Base-by-base conservation (phyloP, 1,284 basidiomycete genomes). In the Macrocystidia cucumis region DNA sequence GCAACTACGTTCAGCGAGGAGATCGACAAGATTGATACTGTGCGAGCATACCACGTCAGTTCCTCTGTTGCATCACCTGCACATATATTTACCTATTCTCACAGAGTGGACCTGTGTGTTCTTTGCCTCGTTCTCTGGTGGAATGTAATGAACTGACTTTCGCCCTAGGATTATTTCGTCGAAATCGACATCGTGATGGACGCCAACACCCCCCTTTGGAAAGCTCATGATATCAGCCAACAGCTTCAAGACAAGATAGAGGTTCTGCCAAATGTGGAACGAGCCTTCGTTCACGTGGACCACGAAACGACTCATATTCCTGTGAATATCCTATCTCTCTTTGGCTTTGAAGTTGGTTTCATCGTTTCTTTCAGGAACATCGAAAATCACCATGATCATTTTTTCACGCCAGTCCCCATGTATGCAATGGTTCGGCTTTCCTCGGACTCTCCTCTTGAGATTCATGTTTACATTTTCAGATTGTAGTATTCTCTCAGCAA, bases 121-220 rank as follows among this genome's bases (percentile, higher is more conserved):
- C 21, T 38, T 5, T 19, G 21, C 16, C 18, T 19, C 8, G 2
- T n/a, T 20, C 29, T 24, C 30, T 30, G 18, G 17, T 8, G 20
- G 2, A n/a, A 11, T 21, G 5, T 35, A 9, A 21, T 37, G 40
- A 30, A 46, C 32, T 20, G 33, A 32, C 27, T 25, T 37, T 17
- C 4, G n/a, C 24, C n/a, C 14, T 61, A 91, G 60, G 73, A 91
- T 40, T 95, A 91, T 53, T 88, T 91, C 51, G 92, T 97, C 31
- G 93, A 97, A 60, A 74, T 97, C 6, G 95, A 98, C 57, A 79
- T 98, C 35, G 93, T 98, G 16, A 90, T 98, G 79, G 73, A 83
- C 45, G 85, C 83, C 3, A 77, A 81, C 41, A 96, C 91, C 27
- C 89, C 91, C 0, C 63, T 98, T 1, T 89, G 85, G 81, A 80